Evolutionary conservation across 2,329 filamentous ascomycete species (phyloP), one percentile per base, ranked within the genome.

Genomic region (Claviceps digitariae): DNA sequence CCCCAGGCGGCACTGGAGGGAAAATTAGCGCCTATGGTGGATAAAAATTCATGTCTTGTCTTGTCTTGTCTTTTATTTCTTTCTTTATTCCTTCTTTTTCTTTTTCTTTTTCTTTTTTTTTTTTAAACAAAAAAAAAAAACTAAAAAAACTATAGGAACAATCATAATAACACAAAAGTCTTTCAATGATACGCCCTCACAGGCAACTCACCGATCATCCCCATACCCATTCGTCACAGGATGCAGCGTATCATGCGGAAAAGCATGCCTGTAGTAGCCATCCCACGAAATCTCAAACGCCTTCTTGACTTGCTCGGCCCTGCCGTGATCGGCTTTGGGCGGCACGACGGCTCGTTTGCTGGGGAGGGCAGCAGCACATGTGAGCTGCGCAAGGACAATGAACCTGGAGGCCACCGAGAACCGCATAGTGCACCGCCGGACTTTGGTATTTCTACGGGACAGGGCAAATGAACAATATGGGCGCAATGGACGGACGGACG

Each of bases 1-100:
- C 88, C 89, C 89, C 89, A 95, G 52, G 81, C 84, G 62, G 90
- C 90, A 57, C 87, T 90, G 40, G 9, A 13, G 40, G 10, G 10
- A n/a, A 17, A 34, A 10, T 12, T 12, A 34, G 31, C 27, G 10
- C 5, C 10, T 8, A 9, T 12, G 6, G 31, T 34, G 31, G 10
- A 9, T 34, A 12, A 34, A 10, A 12, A 34, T 10, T 34, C 9
- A 10, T 34, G 6, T 34, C 9, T 8, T 34, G n/a, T 34, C 4
- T 34, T 29, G 27, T 29, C 27, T 29, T 29, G 27, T 29, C 27
- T 29, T 29, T 29, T 29, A 4, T 29, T 29, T 29, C 27, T 8
- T 29, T 8, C 8, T 29, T 29, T 29, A 8, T 29, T 29, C n/a
- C n/a, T 29, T 29, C 27, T 8, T 29, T 8, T 29, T 8, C 27